phyloP scores from a whole-genome alignment of 139 green algal species.

The Zygnema circumcarinatum region DNA sequence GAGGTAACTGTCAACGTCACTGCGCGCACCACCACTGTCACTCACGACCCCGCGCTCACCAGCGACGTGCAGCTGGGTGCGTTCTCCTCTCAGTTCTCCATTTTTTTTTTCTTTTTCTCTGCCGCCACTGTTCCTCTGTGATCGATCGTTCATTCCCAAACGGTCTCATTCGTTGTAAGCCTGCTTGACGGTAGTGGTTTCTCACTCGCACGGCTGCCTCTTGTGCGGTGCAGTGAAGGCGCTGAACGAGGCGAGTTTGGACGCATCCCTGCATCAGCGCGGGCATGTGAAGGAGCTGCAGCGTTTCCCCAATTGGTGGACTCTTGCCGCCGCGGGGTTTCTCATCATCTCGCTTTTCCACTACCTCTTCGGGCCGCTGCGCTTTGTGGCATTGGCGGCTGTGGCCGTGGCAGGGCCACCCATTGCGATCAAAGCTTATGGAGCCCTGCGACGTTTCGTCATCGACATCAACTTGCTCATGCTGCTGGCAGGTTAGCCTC shows the following conservation, averaged over 20 bases:
- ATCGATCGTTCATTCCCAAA: not conserved
- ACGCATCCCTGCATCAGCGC: constrained; percentile 64
- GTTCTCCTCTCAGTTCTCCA: not conserved
- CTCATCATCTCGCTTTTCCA: constrained; percentile 68
- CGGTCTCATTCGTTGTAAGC: constrained; percentile 3
- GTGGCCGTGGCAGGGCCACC: constrained; percentile 63
- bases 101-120: constrained; percentile 5
- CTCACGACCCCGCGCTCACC: constrained; percentile 61
- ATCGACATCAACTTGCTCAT: constrained; percentile 76
- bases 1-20: constrained; percentile 70
- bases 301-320: constrained; percentile 51
- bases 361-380: constrained; percentile 64
- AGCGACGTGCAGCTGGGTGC: constrained; percentile 62
- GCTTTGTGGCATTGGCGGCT: constrained; percentile 68
- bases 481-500: constrained; percentile 31
- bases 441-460: constrained; percentile 59
- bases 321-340: constrained; percentile 62
- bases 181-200: not conserved
- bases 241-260: constrained; percentile 73
- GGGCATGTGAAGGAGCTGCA: not conserved
- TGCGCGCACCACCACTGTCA: constrained; percentile 72
- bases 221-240: constrained; percentile 59
- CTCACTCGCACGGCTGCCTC: constrained; percentile 5
- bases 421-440: constrained; percentile 63
- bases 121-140: constrained; percentile 1